Base-by-base conservation (phyloP, 2,329 filamentous ascomycete genomes). In the Colletotrichum liriopes region DNA sequence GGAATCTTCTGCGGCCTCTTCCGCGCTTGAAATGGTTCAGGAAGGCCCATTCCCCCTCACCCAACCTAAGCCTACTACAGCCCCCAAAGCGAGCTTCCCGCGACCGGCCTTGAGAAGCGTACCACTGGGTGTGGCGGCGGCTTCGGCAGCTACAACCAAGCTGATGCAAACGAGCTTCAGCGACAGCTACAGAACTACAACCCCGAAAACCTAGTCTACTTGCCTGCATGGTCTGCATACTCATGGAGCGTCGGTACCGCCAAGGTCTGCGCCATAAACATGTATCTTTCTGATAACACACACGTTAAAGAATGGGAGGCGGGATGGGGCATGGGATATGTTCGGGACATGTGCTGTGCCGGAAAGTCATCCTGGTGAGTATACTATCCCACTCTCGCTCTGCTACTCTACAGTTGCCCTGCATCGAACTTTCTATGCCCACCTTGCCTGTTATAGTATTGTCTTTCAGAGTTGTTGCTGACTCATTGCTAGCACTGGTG, bases 301-400 rank as follows among this genome's bases (percentile, higher is more conserved):
- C 55, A 58, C 55, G n/a, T 58, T 8, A 58, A 41, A 11, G 37
- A 43, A 18, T 58, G 55, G 55, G 55, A 58, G 37, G 55, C 12
- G n/a, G 55, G 55, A 26, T 58, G 55, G 55, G 55, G 55, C 35
- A 58, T 58, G 55, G 55, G 55, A 26, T 58, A 58, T 20, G n/a
- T 58, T 26, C 35, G n/a, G n/a, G 55, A 58, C 6, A 58, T 29
- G 55, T 58, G 55, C 55, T 58, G 55, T 20, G n/a, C 11, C 16
- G 55, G 55, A 41, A 58, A 58, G 55, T 58, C 55, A 41, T 39
- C 54, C 37, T 58, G 54, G 54, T 58, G 9, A 58, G 54, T 23
- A 55, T n/a, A 55, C 29, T 37, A 14, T 14, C 52, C 52, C 29
- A 35, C 52, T 37, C 32, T 20, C 32, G 52, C 52, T 37, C 9